Conservation (phyloP, 768 basidiomycete genomes). For the Lentinula sp. region DNA sequence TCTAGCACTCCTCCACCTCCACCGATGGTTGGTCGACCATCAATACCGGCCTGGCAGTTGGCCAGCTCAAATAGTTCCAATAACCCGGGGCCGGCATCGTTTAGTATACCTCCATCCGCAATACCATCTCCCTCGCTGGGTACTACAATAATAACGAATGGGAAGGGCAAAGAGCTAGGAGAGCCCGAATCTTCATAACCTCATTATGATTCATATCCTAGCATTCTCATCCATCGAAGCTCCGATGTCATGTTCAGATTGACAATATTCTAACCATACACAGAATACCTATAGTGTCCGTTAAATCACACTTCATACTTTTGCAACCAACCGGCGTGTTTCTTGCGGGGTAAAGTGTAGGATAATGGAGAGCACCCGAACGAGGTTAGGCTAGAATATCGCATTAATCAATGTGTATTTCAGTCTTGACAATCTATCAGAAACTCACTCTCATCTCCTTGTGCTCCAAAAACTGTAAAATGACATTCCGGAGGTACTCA, state of each 20-base stretch:
- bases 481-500: slow-evolving; percentile 94
- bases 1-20: slow-evolving; percentile 48
- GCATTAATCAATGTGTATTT: slow-evolving; percentile 1
- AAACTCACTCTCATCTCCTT: slow-evolving; percentile 92
- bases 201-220: background rate
- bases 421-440: background rate
- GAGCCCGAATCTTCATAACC: slow-evolving; percentile 5
- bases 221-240: background rate
- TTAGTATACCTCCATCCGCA: slow-evolving; percentile 11
- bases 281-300: background rate
- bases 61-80: slow-evolving; percentile 25
- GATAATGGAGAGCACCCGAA: slow-evolving; percentile 88
- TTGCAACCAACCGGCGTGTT: slow-evolving; percentile 81
- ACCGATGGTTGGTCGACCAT: slow-evolving; percentile 50
- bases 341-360: slow-evolving; percentile 94
- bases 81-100: slow-evolving; percentile 8
- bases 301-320: slow-evolving; percentile 41
- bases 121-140: slow-evolving; percentile 11
- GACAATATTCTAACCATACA: background rate
- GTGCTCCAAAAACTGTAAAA: slow-evolving; percentile 95
- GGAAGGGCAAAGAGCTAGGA: slow-evolving; percentile 58
- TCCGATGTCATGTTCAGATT: background rate
- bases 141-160: slow-evolving; percentile 21
- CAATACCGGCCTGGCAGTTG: slow-evolving; percentile 92
- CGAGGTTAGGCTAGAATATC: slow-evolving; percentile 66